phyloP scores from a whole-genome alignment of 495 filamentous ascomycete species.

The Daldinia decipiens region DNA sequence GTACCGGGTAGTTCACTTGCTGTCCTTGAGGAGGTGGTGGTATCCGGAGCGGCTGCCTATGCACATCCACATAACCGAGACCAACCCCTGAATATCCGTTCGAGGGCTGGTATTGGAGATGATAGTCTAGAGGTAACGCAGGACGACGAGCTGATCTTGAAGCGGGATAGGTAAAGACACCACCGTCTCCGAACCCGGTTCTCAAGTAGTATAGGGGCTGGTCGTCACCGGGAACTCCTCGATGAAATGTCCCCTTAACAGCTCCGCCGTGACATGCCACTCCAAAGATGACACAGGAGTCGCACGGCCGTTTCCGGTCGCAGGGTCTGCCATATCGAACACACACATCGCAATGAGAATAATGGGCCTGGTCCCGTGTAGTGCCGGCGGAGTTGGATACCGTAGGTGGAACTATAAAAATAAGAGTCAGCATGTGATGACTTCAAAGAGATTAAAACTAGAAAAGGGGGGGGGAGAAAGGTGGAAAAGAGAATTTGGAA shows the following conservation, averaged over 20 bases:
- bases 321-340: neutral
- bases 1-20: too few relatives aligned
- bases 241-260: constrained; percentile 7
- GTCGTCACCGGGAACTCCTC: constrained; percentile 29
- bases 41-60: neutral
- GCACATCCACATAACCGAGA: neutral
- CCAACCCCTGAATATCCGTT: neutral
- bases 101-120: constrained; percentile 2
- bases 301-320: constrained; percentile 37
- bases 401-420: neutral
- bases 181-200: neutral
- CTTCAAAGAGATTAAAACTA: neutral
- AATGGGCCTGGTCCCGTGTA: neutral
- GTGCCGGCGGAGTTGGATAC: neutral
- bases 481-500: neutral
- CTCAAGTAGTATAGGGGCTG: constrained; percentile 18
- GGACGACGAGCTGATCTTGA: too few relatives aligned
- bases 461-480: neutral
- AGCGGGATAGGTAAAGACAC: neutral
- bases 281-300: constrained; percentile 12
- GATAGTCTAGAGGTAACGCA: constrained; percentile 1
- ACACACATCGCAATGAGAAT: neutral
- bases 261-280: neutral
- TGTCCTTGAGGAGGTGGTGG: too few relatives aligned
- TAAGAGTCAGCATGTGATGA: neutral